These are phyloP conservation scores for Arabidopsis thaliana DNA, from an alignment of 345 rosid species.

Conservation along the genomic window TAIR10.1 NC_003070.9:23591001-23591500, in stretches of 20 bases:
- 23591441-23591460: slow-evolving; percentile 91
- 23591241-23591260: slow-evolving; percentile 4
- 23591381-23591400: slow-evolving; percentile 97
- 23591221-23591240: neutral
- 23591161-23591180: slow-evolving; percentile 99
- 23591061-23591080: slow-evolving; percentile 82
- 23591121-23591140: slow-evolving; percentile 98
- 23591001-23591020: slow-evolving; percentile 94
- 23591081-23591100: slow-evolving; percentile 80
- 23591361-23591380: slow-evolving; percentile 99
- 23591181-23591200: slow-evolving; percentile 55
- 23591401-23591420: slow-evolving; percentile 88
- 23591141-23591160: slow-evolving; percentile 91
- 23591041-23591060: slow-evolving; percentile 95
- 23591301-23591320: slow-evolving; percentile 4
- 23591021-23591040: slow-evolving; percentile 92
- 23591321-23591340: slow-evolving; percentile 79
- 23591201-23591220: slow-evolving; percentile 12
- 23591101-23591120: slow-evolving; percentile 85
- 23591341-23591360: slow-evolving; percentile 64
- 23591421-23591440: slow-evolving; percentile 69
- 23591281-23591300: slow-evolving; percentile 17
- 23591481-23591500: slow-evolving; percentile 93
- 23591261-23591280: slow-evolving; percentile 1
- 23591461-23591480: slow-evolving; percentile 88